Evolutionary conservation across 2,329 filamentous ascomycete genomes (phyloP), one percentile per base, ranked within the genome.

Genomic region (Claviceps sp.): DNA sequence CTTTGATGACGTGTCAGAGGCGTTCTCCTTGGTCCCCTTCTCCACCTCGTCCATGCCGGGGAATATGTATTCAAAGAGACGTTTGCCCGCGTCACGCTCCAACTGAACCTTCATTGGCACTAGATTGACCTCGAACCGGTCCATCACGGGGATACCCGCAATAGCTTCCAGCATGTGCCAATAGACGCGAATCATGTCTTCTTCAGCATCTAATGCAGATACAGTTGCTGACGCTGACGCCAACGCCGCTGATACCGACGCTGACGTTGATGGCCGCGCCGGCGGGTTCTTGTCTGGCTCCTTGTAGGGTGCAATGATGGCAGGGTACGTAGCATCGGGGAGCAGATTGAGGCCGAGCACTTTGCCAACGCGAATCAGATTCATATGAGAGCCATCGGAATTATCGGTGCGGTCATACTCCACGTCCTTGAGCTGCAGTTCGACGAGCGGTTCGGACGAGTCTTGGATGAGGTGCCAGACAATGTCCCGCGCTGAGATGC

Each of bases 131-230:
- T 97, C 90, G 62, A 98, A 98, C 61, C 94, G 87, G 60, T 97
- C 91, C 75, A 98, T 88, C 36, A 98, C 90, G 0, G 91, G 89
- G 55, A 98, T 98, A 48, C 93, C 93, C 40, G 91, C 93, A 65
- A 98, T 96, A 7, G 93, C 90, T 69, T 98, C 93, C 4, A 98
- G 77, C 89, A 96, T 96, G 64, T 96, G 84, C 89, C 94, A 98
- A 64, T 95, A 93, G 13, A 99, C 87, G 37, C 85, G 82, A 49
- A 98, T 78, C 85, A 97, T 97, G 62, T 89, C 88, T 46, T 78
- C 77, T 55, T 85, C 47, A 7, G 16, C 72, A 47, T 64, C 60
- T 16, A 57, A 55, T 24, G 57, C 57, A 64, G 72, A 60, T 42
- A 18, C 20, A 24, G 20, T 9, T 44, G 42, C 11, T 44, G 42